A percentile compares a stretch with the other conserved stretches of the same genome.
Evolutionary conservation across 768 basidiomycete genomes (phyloP).

Genomic region (Russula abietina): DNA sequence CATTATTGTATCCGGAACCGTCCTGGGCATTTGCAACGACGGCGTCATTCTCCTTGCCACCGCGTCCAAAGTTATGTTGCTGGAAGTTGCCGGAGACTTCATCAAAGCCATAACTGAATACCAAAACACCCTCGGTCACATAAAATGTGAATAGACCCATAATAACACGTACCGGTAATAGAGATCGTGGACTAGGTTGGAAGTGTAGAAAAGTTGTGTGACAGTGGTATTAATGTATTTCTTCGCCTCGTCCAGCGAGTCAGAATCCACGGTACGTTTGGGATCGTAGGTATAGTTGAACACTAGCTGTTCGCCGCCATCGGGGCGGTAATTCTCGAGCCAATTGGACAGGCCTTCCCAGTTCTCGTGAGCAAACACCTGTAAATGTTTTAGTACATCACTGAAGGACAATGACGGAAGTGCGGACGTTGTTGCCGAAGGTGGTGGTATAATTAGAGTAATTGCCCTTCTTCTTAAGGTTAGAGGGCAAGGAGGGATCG

Average conservation of each 20-base stretch:
- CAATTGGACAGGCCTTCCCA: slow-evolving; percentile 68
- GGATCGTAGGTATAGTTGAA: slow-evolving; percentile 79
- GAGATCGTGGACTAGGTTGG: slow-evolving; percentile 75
- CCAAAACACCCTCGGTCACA: slow-evolving; percentile 8
- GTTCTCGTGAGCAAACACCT: slow-evolving; percentile 92
- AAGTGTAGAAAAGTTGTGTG: slow-evolving; percentile 85
- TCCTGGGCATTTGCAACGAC: slow-evolving; percentile 96
- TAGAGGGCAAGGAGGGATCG: slow-evolving; percentile 53
- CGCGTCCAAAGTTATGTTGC: slow-evolving; percentile 91
- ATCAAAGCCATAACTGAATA: slow-evolving; percentile 77
- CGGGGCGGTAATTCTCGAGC: slow-evolving; percentile 74
- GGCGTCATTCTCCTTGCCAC: slow-evolving; percentile 80
- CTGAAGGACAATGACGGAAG: slow-evolving; percentile 17
- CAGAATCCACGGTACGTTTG: slow-evolving; percentile 45
- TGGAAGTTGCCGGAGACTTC: slow-evolving; percentile 95
- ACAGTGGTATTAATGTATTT: slow-evolving; percentile 83
- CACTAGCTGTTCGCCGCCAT: slow-evolving; percentile 44
- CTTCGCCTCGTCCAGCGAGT: slow-evolving; percentile 65
- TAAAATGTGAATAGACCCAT: background rate
- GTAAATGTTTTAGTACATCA: background rate
- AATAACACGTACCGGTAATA: slow-evolving; percentile 53
- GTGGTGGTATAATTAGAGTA: slow-evolving; percentile 67
- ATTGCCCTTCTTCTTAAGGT: slow-evolving; percentile 24
- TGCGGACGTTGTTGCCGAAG: slow-evolving; percentile 74
- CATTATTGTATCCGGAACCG: slow-evolving; percentile 87